These are phyloP conservation scores for Acanthamoeba healyi DNA, from an alignment of 208 protist species.

Conservation along the genomic window DNA sequence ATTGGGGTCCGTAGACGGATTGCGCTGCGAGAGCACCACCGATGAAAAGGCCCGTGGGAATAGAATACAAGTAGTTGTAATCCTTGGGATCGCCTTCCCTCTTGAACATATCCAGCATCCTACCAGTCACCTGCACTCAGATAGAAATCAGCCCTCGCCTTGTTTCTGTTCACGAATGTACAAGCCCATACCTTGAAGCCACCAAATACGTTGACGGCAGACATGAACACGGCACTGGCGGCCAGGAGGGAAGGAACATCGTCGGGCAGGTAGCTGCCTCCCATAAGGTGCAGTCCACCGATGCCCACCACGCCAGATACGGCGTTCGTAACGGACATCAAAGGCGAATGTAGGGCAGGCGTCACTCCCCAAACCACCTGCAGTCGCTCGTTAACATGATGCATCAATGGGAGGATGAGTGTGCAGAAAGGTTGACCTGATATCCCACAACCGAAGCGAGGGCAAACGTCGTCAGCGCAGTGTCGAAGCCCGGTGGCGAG, in stretches of 20 bases:
- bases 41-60: conserved; percentile 84
- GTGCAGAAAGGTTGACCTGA: background rate
- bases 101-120: conserved; percentile 75
- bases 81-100: conserved; percentile 81
- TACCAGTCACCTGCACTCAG: conserved; percentile 30
- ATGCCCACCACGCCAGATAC: conserved; percentile 91
- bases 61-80: conserved; percentile 85
- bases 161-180: background rate
- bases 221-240: conserved; percentile 89
- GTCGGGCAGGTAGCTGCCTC: conserved; percentile 82
- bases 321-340: conserved; percentile 96
- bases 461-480: conserved; percentile 32
- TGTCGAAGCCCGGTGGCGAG: conserved; percentile 42
- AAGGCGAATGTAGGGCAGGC: conserved; percentile 94
- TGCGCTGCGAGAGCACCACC: conserved; percentile 75
- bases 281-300: conserved; percentile 86
- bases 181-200: conserved; percentile 91
- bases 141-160: too few species aligned
- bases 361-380: conserved; percentile 92
- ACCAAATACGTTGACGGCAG: conserved; percentile 94
- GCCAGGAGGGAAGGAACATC: conserved; percentile 85
- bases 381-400: background rate
- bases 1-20: background rate
- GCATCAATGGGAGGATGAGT: background rate
- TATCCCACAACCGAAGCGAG: conserved; percentile 63